Base-by-base conservation (phyloP, 495 filamentous ascomycete genomes). In the Tuber umbilicatum region DNA sequence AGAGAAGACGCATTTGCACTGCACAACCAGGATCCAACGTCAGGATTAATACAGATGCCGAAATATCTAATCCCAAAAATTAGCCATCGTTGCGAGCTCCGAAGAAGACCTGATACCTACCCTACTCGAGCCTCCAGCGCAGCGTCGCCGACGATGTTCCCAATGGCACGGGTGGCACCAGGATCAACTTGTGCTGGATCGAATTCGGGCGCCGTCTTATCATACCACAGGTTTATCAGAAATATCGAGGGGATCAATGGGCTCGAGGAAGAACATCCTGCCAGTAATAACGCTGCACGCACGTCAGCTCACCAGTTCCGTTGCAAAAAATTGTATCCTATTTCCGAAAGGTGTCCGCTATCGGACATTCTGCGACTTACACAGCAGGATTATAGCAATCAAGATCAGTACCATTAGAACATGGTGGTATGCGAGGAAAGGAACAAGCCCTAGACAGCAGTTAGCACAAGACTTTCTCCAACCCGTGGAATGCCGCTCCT, bases 381-480 rank as follows among this genome's bases (percentile, higher is more conserved):
- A 98, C 73, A 99, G 88, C 82, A 99, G 85, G 84, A 99, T 95
- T 82, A 99, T 97, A 2, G 94, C 88, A 68, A 97, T 86, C 50
- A 93, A 93, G 81, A 99, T 97, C 71, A 99, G 85, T 78, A 98
- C 92, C 95, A 99, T 98, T 78, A 99, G 87, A 69, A 97, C 92
- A 89, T 99, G 95, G 85, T 99, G 95, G 85, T 98, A 99, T 76
- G 96, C 95, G 75, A 99, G 89, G 85, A 97, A 93, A 74, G 95
- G 94, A 85, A 97, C 87, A 81, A 94, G 89, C 80, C 93, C 93
- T 97, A 79, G 35, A 69, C 67, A 68, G 60, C 10, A 37, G 31
- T 70, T 68, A 41, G 42, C 14, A 41, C 68, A 68, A 31, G n/a
- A 31, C 9, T 31, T 31, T 31, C 27, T 35, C 39, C 45, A 23